phyloP scores from a whole-genome alignment of 2,329 filamentous ascomycete genomes.

The Ceratocystis cubensis region DNA sequence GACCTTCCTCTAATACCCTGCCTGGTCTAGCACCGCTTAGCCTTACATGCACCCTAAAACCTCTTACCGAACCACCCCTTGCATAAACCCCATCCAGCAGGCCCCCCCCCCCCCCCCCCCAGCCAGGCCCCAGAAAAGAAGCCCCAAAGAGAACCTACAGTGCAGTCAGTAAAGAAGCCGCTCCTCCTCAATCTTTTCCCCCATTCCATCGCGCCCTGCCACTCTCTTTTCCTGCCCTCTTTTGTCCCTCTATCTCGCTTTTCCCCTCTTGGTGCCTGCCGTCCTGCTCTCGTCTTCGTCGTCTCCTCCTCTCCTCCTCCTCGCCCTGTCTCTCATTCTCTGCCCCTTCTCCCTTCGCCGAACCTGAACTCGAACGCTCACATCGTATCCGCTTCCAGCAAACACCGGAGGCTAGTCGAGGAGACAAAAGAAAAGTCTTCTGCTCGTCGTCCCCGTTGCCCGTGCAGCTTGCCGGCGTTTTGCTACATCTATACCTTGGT shows the following conservation, averaged over 20 bases:
- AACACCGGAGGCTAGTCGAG: neutral
- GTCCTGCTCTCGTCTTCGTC: neutral
- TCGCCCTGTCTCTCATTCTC: neutral
- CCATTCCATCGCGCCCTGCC: constrained; percentile 8
- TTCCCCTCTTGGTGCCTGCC: neutral
- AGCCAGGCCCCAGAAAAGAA: neutral
- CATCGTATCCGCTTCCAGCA: neutral
- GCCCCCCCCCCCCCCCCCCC: too few relatives aligned
- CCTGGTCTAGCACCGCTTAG: neutral
- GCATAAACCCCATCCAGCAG: neutral
- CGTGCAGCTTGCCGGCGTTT: neutral
- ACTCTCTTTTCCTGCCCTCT: constrained; percentile 6
- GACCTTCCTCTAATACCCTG: neutral
- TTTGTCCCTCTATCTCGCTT: neutral
- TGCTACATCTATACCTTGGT: neutral
- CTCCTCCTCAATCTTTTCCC: constrained; percentile 5
- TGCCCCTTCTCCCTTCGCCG: neutral
- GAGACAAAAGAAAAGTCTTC: neutral
- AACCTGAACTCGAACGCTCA: neutral
- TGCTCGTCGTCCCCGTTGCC: neutral
- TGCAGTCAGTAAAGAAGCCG: neutral
- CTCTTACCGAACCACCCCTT: neutral
- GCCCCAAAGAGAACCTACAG: constrained; percentile 3
- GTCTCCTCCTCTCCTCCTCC: neutral
- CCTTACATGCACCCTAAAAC: neutral